A percentile compares a stretch with the other conserved stretches of the same genome.
These are phyloP conservation scores for Purpureocillium lavendulum DNA, from an alignment of 2,329 filamentous ascomycete species.

Conservation along the genomic window DNA sequence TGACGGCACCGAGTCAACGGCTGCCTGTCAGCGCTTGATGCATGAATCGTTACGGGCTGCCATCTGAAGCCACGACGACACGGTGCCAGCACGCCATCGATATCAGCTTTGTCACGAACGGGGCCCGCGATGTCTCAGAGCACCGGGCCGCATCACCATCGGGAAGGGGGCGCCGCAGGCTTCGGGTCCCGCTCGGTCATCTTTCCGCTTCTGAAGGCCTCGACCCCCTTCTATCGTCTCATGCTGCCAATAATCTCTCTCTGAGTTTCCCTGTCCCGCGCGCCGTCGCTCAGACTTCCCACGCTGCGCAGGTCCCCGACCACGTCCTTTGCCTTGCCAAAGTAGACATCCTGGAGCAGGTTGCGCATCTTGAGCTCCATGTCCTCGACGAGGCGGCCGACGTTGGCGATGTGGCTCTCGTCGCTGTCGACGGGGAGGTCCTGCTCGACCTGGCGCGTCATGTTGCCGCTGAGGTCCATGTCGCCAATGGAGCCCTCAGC, in stretches of 20 bases:
- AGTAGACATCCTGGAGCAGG: conserved; percentile 96
- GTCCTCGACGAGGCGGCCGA: conserved; percentile 90
- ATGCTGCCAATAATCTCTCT: conserved; percentile 73
- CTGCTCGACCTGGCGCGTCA: conserved; percentile 93
- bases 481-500: conserved; percentile 55
- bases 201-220: conserved; percentile 7
- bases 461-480: conserved; percentile 91
- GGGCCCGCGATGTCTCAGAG: too few relatives aligned
- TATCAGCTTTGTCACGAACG: too few relatives aligned
- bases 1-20: too few relatives aligned
- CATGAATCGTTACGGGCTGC: too few relatives aligned
- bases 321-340: conserved; percentile 98
- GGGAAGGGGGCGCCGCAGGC: too few relatives aligned
- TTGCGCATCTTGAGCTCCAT: conserved; percentile 99
- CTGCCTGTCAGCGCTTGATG: too few relatives aligned
- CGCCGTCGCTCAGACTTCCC: conserved; percentile 73
- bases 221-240: conserved; percentile 24
- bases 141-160: too few relatives aligned
- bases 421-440: conserved; percentile 86
- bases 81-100: too few relatives aligned
- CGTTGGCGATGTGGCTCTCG: conserved; percentile 89
- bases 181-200: background rate
- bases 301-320: conserved; percentile 91
- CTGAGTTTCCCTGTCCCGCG: conserved; percentile 76
- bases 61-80: too few relatives aligned